Evolutionary conservation across 352 stramenopile genomes (phyloP), one percentile per base, ranked within the genome.

Genomic region (Phytophthora pisi): DNA sequence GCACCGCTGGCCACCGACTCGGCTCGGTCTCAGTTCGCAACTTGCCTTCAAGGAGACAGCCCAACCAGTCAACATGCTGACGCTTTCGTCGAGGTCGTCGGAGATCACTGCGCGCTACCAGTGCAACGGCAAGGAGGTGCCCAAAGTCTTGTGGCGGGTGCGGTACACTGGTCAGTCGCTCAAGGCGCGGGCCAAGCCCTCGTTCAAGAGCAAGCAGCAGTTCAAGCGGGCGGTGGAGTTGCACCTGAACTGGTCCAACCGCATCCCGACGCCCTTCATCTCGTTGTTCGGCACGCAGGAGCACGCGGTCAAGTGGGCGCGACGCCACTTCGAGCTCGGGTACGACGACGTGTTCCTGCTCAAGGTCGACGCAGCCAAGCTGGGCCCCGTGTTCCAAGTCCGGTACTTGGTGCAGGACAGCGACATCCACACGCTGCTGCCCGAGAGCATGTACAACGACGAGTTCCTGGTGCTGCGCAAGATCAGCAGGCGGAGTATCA

Each of bases 341-440:
- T 70, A 66, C 47, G 63, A 70, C 23, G 62, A 70, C 63, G 56
- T 60, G 3, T 70, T 70, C 26, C 40, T 70, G 5, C 15, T 70
- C 38, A 60, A 65, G 58, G 26, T 70, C 38, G 43, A 70, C 23
- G 40, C 56, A 16, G 50, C 63, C 5, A 70, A 70, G 23, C 40
- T 70, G 5, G 56, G 63, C 0, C 34, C 47, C 9, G 43, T 70
- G 8, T 70, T 70, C 38, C 16, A 31, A n/a, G 63, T 57, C 3
- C 45, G 61, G n/a, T 53, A 68, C 36, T 18, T 63, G 16, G 18
- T 68, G 13, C 45, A 64, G 9, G 53, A 68, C n/a, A n/a, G 11
- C 6, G 34, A 63, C 18, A 52, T 64, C 36, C 43, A 68, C 26
- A 42, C 50, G 11, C 5, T 59, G 47, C 38, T 65, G 38, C 50